A percentile compares a stretch with the other conserved stretches of the same genome.
Conservation (phyloP, 2,329 filamentous ascomycete species). For the Diaporthe humulicola region DNA sequence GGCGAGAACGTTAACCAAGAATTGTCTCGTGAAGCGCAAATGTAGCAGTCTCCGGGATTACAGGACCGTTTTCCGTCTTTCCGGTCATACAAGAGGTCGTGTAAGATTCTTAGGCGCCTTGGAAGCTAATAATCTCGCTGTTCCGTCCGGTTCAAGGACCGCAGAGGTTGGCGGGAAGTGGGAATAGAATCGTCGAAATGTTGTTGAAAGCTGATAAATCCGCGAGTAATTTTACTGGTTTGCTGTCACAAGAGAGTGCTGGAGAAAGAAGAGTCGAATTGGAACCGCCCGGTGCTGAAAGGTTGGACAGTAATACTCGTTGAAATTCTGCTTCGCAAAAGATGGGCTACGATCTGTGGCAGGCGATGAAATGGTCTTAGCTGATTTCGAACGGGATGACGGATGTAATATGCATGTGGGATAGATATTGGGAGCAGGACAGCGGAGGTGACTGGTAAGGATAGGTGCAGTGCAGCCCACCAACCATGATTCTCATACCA, state of each 20-base stretch:
- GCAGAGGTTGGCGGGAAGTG: conserved; percentile 1
- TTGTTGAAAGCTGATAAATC: background rate
- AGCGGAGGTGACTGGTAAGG: conserved; percentile 42
- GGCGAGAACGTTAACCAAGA: conserved; percentile 39
- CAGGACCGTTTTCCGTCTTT: conserved; percentile 34
- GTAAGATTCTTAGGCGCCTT: conserved; percentile 26
- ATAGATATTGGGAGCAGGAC: conserved; percentile 44
- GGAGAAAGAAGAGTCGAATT: conserved; percentile 10
- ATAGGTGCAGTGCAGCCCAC: conserved; percentile 53
- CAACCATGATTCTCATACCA: conserved; percentile 53
- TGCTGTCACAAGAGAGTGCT: background rate
- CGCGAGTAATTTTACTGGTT: background rate
- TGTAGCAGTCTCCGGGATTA: conserved; percentile 28
- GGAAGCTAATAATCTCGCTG: conserved; percentile 13
- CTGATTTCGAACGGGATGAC: conserved; percentile 42
- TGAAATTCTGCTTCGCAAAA: conserved; percentile 38
- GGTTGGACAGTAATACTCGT: conserved; percentile 42
- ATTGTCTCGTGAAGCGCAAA: conserved; percentile 37
- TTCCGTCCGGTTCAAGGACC: conserved; percentile 6
- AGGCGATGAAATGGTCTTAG: conserved; percentile 48
- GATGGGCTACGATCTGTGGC: conserved; percentile 38
- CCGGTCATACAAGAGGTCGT: conserved; percentile 37
- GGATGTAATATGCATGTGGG: conserved; percentile 35
- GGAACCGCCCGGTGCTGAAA: conserved; percentile 21
- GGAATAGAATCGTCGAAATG: background rate